phyloP scores from a whole-genome alignment of 2,329 filamentous ascomycete species.

The Furcasterigmium sp. region DNA sequence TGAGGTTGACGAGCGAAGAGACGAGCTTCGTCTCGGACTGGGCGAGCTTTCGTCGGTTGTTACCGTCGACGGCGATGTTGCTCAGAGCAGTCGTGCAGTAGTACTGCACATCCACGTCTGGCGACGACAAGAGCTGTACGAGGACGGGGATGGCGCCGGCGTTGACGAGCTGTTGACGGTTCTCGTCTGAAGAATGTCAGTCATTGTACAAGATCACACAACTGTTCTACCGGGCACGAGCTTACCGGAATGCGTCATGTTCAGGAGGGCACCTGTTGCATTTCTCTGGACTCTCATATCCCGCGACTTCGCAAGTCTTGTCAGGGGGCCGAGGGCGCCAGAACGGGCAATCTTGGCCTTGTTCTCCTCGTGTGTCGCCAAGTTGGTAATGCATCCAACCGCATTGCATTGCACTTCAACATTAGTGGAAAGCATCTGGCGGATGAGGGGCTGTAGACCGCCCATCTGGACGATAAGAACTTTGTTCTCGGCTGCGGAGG shows the following conservation, averaged over 20 bases:
- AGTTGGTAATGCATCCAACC: constrained; percentile 96
- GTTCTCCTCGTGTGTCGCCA: constrained; percentile 98
- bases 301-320: constrained; percentile 88
- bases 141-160: constrained; percentile 97
- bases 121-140: constrained; percentile 86
- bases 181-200: constrained; percentile 65
- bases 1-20: constrained; percentile 88
- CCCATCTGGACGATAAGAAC: constrained; percentile 91
- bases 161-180: constrained; percentile 93
- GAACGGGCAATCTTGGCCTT: constrained; percentile 98
- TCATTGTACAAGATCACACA: background rate
- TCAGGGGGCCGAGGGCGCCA: constrained; percentile 85
- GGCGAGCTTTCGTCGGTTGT: constrained; percentile 85
- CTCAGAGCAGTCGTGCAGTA: constrained; percentile 98
- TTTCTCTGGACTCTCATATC: constrained; percentile 99
- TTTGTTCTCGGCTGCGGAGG: constrained; percentile 83
- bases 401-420: constrained; percentile 99
- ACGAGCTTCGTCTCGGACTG: constrained; percentile 88
- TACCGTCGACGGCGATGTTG: constrained; percentile 94
- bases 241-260: constrained; percentile 98
- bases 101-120: constrained; percentile 97
- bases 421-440: constrained; percentile 96
- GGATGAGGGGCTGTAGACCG: constrained; percentile 84
- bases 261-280: constrained; percentile 89
- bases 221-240: no score